Evolutionary conservation across 2,329 filamentous ascomycete species (phyloP).

Genomic region (Ophiostoma quercus): DNA sequence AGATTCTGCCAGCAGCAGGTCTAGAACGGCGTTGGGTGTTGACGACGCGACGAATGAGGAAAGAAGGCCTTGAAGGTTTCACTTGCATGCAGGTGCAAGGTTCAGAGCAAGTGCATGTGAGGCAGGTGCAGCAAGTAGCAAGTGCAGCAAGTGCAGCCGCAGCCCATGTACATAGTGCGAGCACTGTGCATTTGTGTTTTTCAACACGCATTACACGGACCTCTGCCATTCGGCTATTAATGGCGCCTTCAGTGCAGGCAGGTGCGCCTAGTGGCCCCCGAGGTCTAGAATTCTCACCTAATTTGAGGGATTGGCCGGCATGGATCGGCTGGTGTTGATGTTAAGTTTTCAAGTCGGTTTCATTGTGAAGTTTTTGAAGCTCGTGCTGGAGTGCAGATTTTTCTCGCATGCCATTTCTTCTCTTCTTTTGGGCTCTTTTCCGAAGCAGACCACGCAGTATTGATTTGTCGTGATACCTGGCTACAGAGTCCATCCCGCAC

Average conservation of each 20-base stretch:
- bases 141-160: background rate
- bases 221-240: background rate
- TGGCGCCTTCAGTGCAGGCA: background rate
- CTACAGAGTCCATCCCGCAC: background rate
- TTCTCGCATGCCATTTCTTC: background rate
- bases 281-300: too few species aligned
- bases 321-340: background rate
- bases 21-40: slow-evolving; percentile 13
- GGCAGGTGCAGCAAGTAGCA: background rate
- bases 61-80: slow-evolving; percentile 16
- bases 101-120: background rate
- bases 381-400: background rate
- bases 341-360: background rate
- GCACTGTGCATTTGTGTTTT: background rate
- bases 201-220: background rate
- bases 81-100: slow-evolving; percentile 6
- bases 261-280: background rate
- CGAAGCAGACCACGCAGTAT: too few species aligned
- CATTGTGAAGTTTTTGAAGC: too few species aligned
- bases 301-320: background rate
- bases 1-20: slow-evolving; percentile 7
- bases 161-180: background rate
- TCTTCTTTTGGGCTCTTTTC: background rate
- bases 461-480: too few species aligned
- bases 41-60: slow-evolving; percentile 18